Evolutionary conservation across 352 stramenopile genomes (phyloP).

Genomic region (Halophytophthora polymorphica): DNA sequence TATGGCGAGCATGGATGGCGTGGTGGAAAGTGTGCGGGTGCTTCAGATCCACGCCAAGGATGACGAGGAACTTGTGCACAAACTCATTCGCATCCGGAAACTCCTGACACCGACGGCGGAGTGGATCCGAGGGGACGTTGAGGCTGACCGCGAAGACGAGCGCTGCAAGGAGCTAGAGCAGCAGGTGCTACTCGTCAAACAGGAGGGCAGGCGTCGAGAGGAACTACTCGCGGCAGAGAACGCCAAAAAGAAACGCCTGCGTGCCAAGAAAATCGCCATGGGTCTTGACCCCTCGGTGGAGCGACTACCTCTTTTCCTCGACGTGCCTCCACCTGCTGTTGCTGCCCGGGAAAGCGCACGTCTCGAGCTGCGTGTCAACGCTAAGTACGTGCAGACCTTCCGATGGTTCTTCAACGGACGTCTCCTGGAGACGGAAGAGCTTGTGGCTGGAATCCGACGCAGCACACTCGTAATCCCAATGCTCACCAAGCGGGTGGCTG

Average conservation of each 20-base stretch:
- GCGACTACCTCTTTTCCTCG: conserved; percentile 35
- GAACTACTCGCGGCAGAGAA: conserved; percentile 36
- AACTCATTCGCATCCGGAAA: conserved; percentile 44
- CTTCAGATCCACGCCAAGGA: conserved; percentile 40
- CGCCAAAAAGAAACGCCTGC: conserved; percentile 34
- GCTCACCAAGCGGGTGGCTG: conserved; percentile 40
- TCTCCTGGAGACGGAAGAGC: conserved; percentile 10
- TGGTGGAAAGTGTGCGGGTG: conserved; percentile 42
- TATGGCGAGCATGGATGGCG: conserved; percentile 32
- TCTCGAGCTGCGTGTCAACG: conserved; percentile 42
- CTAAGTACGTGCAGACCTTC: conserved; percentile 33
- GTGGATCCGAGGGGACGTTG: conserved; percentile 54
- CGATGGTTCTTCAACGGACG: conserved; percentile 55
- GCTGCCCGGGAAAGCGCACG: conserved; percentile 17
- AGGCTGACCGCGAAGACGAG: conserved; percentile 40
- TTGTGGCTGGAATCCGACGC: conserved; percentile 21
- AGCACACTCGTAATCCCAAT: conserved; percentile 36
- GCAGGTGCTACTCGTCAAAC: conserved; percentile 17
- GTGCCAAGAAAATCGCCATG: conserved; percentile 58
- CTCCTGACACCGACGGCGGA: conserved; percentile 44
- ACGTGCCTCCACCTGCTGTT: conserved; percentile 26
- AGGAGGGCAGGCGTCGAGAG: conserved; percentile 28
- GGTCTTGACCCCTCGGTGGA: conserved; percentile 46
- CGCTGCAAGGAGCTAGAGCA: conserved; percentile 27
- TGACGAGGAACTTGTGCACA: conserved; percentile 31